Evolutionary conservation across 441 rosid genomes (phyloP).

Genomic region (Adansonia rubrostipa): DNA sequence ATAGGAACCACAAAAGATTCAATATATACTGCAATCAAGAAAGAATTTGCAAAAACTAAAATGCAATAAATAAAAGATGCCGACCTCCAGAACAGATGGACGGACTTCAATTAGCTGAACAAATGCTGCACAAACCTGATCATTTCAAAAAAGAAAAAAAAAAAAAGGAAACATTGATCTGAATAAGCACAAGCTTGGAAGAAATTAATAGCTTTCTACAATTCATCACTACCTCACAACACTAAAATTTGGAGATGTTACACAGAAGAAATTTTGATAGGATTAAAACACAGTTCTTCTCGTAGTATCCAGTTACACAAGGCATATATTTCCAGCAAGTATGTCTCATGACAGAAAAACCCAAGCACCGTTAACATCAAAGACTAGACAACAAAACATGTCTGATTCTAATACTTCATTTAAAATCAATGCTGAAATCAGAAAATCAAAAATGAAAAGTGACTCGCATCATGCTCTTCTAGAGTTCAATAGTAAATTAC

Average conservation of each 20-base stretch:
- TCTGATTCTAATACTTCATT: background rate
- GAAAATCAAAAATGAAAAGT: constrained; percentile 8
- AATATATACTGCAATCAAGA: constrained; percentile 7
- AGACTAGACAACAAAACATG: background rate
- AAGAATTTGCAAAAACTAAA: background rate
- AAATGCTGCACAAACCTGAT: constrained; percentile 96
- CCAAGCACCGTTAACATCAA: constrained; percentile 10
- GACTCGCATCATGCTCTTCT: background rate
- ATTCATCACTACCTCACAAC: background rate
- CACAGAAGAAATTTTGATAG: background rate
- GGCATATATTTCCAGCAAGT: background rate
- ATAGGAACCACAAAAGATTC: background rate
- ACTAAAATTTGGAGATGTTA: background rate
- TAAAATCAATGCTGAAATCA: background rate
- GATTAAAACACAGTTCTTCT: background rate
- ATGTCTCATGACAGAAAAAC: background rate
- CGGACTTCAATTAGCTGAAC: constrained; percentile 88
- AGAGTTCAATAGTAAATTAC: background rate
- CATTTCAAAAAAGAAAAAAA: background rate
- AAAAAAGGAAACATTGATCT: background rate
- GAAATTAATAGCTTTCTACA: background rate
- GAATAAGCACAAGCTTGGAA: background rate
- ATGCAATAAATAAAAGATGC: constrained; percentile 31
- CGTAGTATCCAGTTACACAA: background rate
- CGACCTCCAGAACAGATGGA: constrained; percentile 90